Conservation (phyloP, 179 eudicot genomes). For the Spinacia oleracea region DNA sequence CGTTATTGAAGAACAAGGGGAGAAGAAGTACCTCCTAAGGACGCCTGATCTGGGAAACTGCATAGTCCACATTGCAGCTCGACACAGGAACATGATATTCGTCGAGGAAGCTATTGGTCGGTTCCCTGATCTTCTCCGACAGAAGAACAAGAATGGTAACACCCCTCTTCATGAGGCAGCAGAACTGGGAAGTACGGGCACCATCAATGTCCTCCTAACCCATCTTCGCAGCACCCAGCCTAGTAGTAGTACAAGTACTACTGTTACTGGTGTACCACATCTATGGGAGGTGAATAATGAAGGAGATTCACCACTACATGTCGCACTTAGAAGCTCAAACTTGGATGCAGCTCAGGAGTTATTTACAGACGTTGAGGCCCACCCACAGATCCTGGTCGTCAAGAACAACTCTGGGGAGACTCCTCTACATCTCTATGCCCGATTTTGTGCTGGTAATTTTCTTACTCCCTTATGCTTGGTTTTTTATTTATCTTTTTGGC, state of each 20-base stretch:
- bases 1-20: background rate
- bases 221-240: background rate
- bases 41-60: slow-evolving; percentile 1
- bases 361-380: background rate
- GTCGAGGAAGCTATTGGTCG: background rate
- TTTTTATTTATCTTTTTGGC: no score
- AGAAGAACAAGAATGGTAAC: background rate
- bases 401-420: background rate
- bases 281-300: background rate
- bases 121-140: background rate
- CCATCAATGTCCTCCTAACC: background rate
- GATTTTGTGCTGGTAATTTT: background rate
- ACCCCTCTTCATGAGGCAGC: slow-evolving; percentile 1
- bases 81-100: background rate
- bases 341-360: slow-evolving; percentile 1
- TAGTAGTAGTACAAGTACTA: background rate
- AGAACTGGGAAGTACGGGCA: background rate
- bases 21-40: background rate
- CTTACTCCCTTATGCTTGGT: background rate
- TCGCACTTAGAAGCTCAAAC: background rate
- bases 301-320: background rate
- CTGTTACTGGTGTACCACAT: background rate
- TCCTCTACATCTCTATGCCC: slow-evolving; percentile 2
- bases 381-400: background rate
- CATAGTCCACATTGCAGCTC: slow-evolving; percentile 7